Evolutionary conservation across 2,329 filamentous ascomycete genomes (phyloP).

Genomic region (Alternaria triticimaculans): DNA sequence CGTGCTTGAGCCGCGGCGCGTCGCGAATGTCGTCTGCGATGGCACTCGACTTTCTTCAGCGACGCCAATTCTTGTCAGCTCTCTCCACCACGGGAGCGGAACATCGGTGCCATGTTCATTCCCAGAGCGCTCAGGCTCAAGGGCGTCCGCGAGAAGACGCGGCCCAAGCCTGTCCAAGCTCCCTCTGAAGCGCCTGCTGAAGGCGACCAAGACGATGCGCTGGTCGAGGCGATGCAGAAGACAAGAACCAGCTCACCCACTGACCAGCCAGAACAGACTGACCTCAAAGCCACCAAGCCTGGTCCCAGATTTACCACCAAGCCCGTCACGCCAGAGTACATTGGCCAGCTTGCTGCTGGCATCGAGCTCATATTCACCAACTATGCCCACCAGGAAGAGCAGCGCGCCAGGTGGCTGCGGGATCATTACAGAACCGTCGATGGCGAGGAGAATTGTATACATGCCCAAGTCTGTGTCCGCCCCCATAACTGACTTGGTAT

Average conservation of each 20-base stretch:
- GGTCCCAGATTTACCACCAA: slow-evolving; percentile 29
- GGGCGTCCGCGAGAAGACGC: slow-evolving; percentile 29
- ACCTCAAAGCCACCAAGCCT: slow-evolving; percentile 12
- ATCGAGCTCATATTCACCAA: slow-evolving; percentile 46
- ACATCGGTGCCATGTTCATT: slow-evolving; percentile 36
- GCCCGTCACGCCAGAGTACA: slow-evolving; percentile 33
- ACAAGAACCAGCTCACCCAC: slow-evolving; percentile 31
- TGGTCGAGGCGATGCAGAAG: slow-evolving; percentile 31
- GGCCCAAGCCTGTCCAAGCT: slow-evolving; percentile 10
- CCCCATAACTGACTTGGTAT: neutral
- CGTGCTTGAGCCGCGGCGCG: slow-evolving; percentile 12
- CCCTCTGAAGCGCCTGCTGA: slow-evolving; percentile 1
- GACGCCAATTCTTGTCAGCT: neutral
- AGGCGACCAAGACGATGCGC: slow-evolving; percentile 26
- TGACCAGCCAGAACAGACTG: slow-evolving; percentile 14
- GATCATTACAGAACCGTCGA: slow-evolving; percentile 32
- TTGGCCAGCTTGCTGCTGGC: slow-evolving; percentile 39
- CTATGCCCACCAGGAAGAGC: slow-evolving; percentile 43
- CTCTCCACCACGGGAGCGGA: neutral
- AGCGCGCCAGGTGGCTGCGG: slow-evolving; percentile 34
- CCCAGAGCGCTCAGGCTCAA: slow-evolving; percentile 44
- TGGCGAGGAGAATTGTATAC: slow-evolving; percentile 34
- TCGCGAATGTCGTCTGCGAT: neutral
- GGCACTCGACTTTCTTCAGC: neutral
- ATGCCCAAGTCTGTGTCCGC: neutral